Evolutionary conservation across 1,284 basidiomycete genomes (phyloP).

Genomic region (Coniferiporia weirii): DNA sequence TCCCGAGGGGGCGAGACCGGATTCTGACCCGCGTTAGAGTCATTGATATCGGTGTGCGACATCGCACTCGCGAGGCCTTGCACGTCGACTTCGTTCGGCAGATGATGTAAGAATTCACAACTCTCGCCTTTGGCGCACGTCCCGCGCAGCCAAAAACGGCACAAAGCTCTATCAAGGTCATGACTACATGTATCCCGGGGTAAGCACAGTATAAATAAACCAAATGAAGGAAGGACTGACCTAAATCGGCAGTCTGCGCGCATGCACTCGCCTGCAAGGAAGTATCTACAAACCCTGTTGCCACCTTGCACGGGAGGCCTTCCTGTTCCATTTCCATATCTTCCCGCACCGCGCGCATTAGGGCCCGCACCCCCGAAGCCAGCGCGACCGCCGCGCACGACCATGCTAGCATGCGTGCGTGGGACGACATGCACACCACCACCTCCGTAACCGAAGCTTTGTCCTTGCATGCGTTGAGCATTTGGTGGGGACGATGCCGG

Average conservation of each 20-base stretch:
- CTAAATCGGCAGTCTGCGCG: conserved; percentile 97
- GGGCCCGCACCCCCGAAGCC: conserved; percentile 16
- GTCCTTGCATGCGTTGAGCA: conserved; percentile 19
- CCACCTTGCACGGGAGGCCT: conserved; percentile 44
- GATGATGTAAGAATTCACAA: conserved; percentile 86
- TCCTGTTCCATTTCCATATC: conserved; percentile 46
- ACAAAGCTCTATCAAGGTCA: conserved; percentile 88
- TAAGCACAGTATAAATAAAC: not conserved
- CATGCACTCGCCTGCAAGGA: conserved; percentile 92
- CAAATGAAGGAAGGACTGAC: conserved; percentile 38
- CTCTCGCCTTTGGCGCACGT: conserved; percentile 92
- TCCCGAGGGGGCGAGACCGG: conserved; percentile 51
- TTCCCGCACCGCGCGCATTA: conserved; percentile 36
- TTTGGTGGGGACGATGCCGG: conserved; percentile 29
- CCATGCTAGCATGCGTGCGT: conserved; percentile 38
- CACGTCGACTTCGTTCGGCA: conserved; percentile 77
- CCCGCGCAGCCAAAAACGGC: conserved; percentile 96
- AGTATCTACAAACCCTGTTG: conserved; percentile 90
- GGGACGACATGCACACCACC: conserved; percentile 52
- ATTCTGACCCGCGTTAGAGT: conserved; percentile 32
- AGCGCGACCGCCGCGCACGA: conserved; percentile 35
- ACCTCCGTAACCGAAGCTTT: conserved; percentile 47
- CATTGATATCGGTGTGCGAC: conserved; percentile 58
- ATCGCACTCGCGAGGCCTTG: conserved; percentile 65
- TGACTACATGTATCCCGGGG: conserved; percentile 46